These are phyloP conservation scores for Citrullus colocynthis DNA, from an alignment of 306 rosid species.

Conservation along the genomic window DNA sequence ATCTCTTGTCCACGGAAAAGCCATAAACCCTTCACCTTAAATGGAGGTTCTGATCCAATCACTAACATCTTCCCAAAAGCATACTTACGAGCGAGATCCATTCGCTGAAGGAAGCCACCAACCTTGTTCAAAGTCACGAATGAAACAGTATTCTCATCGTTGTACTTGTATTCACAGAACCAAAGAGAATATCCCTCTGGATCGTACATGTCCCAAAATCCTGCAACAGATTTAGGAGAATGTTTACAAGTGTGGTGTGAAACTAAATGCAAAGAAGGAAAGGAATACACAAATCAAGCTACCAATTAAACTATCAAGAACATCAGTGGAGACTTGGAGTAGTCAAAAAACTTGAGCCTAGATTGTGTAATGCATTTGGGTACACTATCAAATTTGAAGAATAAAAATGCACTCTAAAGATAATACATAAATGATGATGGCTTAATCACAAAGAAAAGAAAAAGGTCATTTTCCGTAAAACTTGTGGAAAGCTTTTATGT, in stretches of 20 bases:
- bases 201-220: constrained; percentile 4
- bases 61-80: neutral
- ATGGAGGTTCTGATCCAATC: constrained; percentile 33
- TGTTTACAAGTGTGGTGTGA: constrained; percentile 20
- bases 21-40: constrained; percentile 79
- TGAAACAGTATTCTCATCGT: neutral
- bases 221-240: constrained; percentile 51
- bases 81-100: constrained; percentile 1
- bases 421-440: neutral
- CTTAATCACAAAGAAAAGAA: neutral
- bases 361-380: neutral
- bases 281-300: constrained; percentile 17
- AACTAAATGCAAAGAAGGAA: constrained; percentile 57
- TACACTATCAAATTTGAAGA: neutral
- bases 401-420: neutral
- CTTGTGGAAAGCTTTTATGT: neutral
- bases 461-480: neutral
- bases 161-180: constrained; percentile 2
- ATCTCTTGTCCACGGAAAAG: constrained; percentile 79
- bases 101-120: neutral
- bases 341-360: neutral
- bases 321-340: neutral
- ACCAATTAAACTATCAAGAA: neutral
- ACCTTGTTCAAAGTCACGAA: constrained; percentile 1
- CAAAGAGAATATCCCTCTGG: constrained; percentile 5